Base-by-base conservation (phyloP, 345 rosid genomes). In the Nephelium lappaceum region DNA sequence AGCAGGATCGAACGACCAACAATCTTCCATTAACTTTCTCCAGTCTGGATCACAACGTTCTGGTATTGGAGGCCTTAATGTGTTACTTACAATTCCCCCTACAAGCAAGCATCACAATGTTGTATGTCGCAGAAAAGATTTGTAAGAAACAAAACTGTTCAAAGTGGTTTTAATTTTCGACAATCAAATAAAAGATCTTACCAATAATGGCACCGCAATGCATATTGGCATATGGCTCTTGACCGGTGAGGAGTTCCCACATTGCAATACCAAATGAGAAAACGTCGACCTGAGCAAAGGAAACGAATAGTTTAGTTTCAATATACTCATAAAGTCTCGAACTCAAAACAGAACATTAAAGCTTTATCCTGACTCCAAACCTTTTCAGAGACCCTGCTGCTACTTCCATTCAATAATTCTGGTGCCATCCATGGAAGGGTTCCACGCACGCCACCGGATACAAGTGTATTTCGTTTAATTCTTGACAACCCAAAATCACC, bases 381-480 rank as follows among this genome's bases (percentile, higher is more conserved):
- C 91, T 92, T 92, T 84, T 95, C 98, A 0, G 98, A 95, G 77
- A 93, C 98, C 51, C 88, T 88, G 73, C 79, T 92, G 78, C 90
- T 95, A 80, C 88, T 89, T 15, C 97, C 98, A 38, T 88, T 92
- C 82, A 95, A 79, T 60, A 93, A 82, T 76, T 95, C 97, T 6
- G 98, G 98, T 49, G 98, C 98, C 95, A 95, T 95, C 98, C 98
- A 93, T 6, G 98, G 98, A 68, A 95, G 97, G 36, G 98, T 95
- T 84, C 98, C 98, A 69, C 98, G 89, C 31, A 95, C 93, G 23
- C 98, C 98, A 62, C 98, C 98, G 0, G 98, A 91, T 11, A 93
- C 97, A 1, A 95, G 89, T 11, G 98, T 95, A 78, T 95, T 95
- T 47, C 90, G 88, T 74, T 95, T 95, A 67, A 95, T 93, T 81